Percentiles rank a stretch among this genome's conserved stretches.
These are phyloP conservation scores for Solanum ossicruentum DNA, from an alignment of 257 asterid species.

Conservation along the genomic window DNA sequence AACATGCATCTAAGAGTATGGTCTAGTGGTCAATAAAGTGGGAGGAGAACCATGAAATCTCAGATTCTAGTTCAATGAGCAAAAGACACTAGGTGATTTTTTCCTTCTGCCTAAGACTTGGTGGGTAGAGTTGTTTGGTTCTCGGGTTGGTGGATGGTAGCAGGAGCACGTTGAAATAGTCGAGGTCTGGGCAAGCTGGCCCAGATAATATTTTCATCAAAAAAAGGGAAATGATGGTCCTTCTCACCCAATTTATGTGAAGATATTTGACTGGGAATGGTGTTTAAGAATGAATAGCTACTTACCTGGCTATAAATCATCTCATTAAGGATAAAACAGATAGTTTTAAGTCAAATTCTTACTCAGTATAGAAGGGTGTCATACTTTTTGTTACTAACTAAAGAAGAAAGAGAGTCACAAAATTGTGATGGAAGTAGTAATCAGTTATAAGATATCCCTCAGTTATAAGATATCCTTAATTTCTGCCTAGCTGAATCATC, in stretches of 20 bases:
- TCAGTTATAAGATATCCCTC: not conserved
- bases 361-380: not conserved
- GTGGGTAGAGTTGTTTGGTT: not conserved
- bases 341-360: not conserved
- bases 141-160: not conserved
- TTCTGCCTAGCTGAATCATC: not conserved
- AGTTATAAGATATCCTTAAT: not conserved
- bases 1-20: not conserved
- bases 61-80: not conserved
- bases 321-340: not conserved
- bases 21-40: not conserved
- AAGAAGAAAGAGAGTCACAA: not conserved
- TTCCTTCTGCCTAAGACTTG: not conserved
- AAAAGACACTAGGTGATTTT: not conserved
- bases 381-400: not conserved
- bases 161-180: not conserved
- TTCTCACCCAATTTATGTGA: not conserved
- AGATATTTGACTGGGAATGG: not conserved
- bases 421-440: not conserved
- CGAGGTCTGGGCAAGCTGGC: not conserved
- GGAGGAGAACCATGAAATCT: not conserved
- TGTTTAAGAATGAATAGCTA: not conserved
- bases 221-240: not conserved
- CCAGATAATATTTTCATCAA: not conserved
- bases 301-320: not conserved